Evolutionary conservation across 805 yeast species (phyloP), one percentile per base, ranked within the genome.

Genomic region (Wickerhamiella dianesei): DNA sequence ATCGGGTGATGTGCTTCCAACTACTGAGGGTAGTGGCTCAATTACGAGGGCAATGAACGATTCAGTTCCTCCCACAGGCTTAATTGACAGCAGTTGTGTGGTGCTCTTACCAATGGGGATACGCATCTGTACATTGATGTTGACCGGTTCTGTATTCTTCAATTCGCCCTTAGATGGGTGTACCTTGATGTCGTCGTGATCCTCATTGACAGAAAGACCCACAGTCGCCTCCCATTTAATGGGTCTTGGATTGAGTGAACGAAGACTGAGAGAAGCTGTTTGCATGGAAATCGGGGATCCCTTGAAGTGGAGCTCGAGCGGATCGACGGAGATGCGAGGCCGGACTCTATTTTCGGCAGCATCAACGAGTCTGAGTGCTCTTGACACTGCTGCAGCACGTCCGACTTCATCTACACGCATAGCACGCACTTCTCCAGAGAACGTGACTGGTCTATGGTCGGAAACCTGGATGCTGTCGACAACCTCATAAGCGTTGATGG

Each of bases 361-460:
- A 36, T 77, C 75, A 35, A 71, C 54, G 35, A 63, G 61, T 51
- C 64, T 64, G 35, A 70, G 59, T 43, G 73, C 67, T 3, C 61
- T 52, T 12, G 64, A 60, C 25, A 68, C 66, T 9, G 71, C 53
- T 8, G 50, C 50, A 8, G 62, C 60, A 13, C 75, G 61, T 41
- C 57, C 59, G 4, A 54, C 62, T 14, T 56, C 57, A 56, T 77
- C 68, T 8, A 73, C 60, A 2, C 70, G 47, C 12, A 63, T 59
- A 1, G 65, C 54, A 0, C 57, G 51, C 2, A 70, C 40, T 5
- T 51, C 52, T 41, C 62, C 69, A 16, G 63, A 67, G 2, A 72
- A 60, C 13, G 59, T 56, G 2, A 77, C 80, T 0, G 83, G 82
- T 44, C 69, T 65, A 56, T 77, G 83, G 53, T 77, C 83, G 0